Percentiles rank a stretch among this genome's conserved stretches.
These are phyloP conservation scores for Neocallimastix lanati DNA, from an alignment of 192 early-diverging fungal species.

Conservation along the genomic window DNA sequence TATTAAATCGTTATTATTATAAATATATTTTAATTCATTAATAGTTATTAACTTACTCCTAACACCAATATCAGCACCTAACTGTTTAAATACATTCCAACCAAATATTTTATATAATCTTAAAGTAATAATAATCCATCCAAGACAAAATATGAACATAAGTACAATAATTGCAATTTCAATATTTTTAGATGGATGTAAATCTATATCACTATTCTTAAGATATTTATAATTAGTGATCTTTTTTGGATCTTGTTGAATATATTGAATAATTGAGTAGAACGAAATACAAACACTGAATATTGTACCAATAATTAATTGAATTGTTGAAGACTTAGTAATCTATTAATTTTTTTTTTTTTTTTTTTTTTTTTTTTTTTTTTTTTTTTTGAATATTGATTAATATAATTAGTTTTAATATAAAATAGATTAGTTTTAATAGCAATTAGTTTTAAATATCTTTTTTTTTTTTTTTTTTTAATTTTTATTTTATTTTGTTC, in stretches of 20 bases:
- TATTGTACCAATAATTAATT: slow-evolving; percentile 17
- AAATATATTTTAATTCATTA: too few species aligned
- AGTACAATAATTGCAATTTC: slow-evolving; percentile 8
- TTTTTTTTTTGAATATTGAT: too few species aligned
- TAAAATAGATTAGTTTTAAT: too few species aligned
- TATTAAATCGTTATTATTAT: too few species aligned
- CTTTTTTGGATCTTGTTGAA: slow-evolving; percentile 7
- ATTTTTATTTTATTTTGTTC: too few species aligned
- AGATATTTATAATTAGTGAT: too few species aligned
- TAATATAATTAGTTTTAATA: too few species aligned
- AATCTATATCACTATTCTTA: not conserved
- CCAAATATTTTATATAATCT: slow-evolving; percentile 32
- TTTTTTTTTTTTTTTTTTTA: too few species aligned
- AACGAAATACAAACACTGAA: slow-evolving; percentile 21
- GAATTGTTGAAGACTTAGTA: slow-evolving; percentile 16
- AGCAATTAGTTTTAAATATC: too few species aligned
- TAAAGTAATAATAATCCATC: slow-evolving; percentile 17
- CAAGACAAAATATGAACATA: slow-evolving; percentile 13
- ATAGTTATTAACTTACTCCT: slow-evolving; percentile 3
- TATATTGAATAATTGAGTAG: slow-evolving; percentile 17
- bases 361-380: too few species aligned
- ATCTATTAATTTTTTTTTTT: not conserved
- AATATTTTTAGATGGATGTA: slow-evolving; percentile 6
- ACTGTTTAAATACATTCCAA: slow-evolving; percentile 33
- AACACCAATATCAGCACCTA: slow-evolving; percentile 30